A percentile compares a stretch with the other conserved stretches of the same genome.
phyloP scores from a whole-genome alignment of 139 green algal genomes.

The Volvox reticuliferus region DNA sequence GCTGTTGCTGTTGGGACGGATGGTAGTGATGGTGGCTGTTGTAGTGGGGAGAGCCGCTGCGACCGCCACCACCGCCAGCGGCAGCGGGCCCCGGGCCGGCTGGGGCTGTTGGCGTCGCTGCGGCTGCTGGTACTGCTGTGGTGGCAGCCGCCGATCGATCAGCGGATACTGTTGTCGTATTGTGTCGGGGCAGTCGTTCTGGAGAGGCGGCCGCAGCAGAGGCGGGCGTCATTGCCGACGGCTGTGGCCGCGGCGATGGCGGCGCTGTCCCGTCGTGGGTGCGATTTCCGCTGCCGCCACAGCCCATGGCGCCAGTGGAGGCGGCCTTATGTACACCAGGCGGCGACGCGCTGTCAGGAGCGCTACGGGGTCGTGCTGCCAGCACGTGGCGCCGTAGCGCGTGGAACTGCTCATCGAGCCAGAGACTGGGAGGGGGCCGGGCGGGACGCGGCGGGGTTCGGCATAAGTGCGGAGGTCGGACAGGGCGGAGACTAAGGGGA shows the following conservation, averaged over 20 bases:
- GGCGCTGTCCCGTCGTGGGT: neutral
- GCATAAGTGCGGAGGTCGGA: no score
- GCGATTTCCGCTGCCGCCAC: neutral
- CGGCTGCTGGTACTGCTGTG: neutral
- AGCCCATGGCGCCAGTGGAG: neutral
- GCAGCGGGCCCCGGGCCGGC: no score
- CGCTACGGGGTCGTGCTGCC: neutral
- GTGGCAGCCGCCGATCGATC: neutral
- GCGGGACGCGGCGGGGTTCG: no score
- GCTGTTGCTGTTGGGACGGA: neutral
- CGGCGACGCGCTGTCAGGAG: neutral
- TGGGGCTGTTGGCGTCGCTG: neutral
- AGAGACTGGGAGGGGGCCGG: neutral
- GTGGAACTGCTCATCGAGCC: slow-evolving; percentile 46
- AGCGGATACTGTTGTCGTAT: neutral
- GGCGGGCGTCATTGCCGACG: neutral
- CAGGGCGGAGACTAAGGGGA: no score
- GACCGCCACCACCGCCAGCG: neutral
- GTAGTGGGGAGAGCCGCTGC: neutral
- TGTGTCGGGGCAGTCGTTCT: slow-evolving; percentile 6
- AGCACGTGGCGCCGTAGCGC: slow-evolving; percentile 27
- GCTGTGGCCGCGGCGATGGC: no score
- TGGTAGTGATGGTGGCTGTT: neutral
- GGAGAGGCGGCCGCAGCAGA: neutral
- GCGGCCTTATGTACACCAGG: neutral